A percentile compares a stretch with the other conserved stretches of the same genome.
Evolutionary conservation across 352 stramenopile species (phyloP).

Genomic region (Plasmopara viticola): DNA sequence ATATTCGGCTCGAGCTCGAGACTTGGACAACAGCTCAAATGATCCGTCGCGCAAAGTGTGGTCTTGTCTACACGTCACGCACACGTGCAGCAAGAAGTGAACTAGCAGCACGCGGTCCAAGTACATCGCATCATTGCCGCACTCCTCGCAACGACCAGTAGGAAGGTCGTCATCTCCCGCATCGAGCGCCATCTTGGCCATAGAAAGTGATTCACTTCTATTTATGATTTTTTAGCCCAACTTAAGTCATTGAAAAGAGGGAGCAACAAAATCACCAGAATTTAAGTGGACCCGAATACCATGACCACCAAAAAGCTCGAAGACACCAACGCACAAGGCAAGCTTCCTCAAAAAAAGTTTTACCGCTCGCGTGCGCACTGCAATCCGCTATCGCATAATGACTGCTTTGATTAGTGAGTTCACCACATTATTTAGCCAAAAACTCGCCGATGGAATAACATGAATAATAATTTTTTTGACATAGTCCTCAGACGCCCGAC

Average conservation of each 20-base stretch:
- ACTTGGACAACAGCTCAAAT: constrained; percentile 64
- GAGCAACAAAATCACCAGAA: background rate
- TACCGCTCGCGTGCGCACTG: constrained; percentile 94
- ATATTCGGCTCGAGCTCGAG: constrained; percentile 45
- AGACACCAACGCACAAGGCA: constrained; percentile 28
- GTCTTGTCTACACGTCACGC: constrained; percentile 59
- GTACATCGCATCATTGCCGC: constrained; percentile 34
- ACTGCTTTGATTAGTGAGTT: constrained; percentile 91
- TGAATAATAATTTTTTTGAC: background rate
- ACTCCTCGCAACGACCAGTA: constrained; percentile 43
- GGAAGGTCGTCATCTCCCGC: constrained; percentile 15
- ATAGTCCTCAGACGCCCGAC: constrained; percentile 72
- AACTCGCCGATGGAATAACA: background rate
- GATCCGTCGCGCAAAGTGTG: constrained; percentile 35
- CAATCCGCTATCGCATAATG: constrained; percentile 96
- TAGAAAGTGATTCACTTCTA: background rate
- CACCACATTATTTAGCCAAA: background rate
- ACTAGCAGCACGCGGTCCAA: constrained; percentile 43
- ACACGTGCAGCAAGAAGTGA: constrained; percentile 53
- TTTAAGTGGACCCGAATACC: constrained; percentile 18
- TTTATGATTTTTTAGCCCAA: too few species aligned
- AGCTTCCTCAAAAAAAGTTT: constrained; percentile 93
- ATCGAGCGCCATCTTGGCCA: constrained; percentile 1
- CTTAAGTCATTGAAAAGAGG: constrained; percentile 10
- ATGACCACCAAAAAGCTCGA: constrained; percentile 20